phyloP scores from a whole-genome alignment of 768 basidiomycete genomes.

The Naganishia vaughanmartiniae region DNA sequence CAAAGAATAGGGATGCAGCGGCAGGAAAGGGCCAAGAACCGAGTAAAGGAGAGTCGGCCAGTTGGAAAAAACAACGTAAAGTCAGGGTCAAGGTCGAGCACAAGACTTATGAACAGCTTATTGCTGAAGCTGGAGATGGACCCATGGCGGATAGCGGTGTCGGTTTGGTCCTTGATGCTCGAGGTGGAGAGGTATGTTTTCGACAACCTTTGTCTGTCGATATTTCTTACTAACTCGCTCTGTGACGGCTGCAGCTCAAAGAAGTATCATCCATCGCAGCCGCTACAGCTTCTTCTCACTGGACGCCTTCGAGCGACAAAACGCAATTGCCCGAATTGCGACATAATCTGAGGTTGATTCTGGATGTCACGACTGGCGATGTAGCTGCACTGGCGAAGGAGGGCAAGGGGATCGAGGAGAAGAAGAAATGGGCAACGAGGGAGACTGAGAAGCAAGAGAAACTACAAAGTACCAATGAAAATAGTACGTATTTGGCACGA shows the following conservation, averaged over 20 bases:
- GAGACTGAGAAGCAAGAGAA: slow-evolving; percentile 72
- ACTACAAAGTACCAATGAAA: slow-evolving; percentile 71
- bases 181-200: slow-evolving; percentile 72
- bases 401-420: slow-evolving; percentile 75
- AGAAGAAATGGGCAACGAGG: slow-evolving; percentile 66
- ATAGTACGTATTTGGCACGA: slow-evolving; percentile 53
- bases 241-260: slow-evolving; percentile 60
- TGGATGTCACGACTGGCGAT: slow-evolving; percentile 75
- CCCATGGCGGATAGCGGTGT: slow-evolving; percentile 57
- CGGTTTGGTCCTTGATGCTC: slow-evolving; percentile 90
- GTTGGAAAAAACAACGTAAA: slow-evolving; percentile 76
- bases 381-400: slow-evolving; percentile 86
- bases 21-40: slow-evolving; percentile 22
- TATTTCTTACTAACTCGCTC: not conserved
- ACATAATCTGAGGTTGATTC: slow-evolving; percentile 86
- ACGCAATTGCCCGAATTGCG: slow-evolving; percentile 93
- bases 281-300: slow-evolving; percentile 47
- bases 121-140: slow-evolving; percentile 75
- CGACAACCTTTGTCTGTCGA: not conserved
- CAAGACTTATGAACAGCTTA: slow-evolving; percentile 94
- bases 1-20: slow-evolving; percentile 15
- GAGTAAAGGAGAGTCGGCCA: slow-evolving; percentile 58
- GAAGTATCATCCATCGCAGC: slow-evolving; percentile 78
- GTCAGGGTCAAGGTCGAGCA: slow-evolving; percentile 81
- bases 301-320: slow-evolving; percentile 82